phyloP scores from a whole-genome alignment of 805 yeast genomes.

The Deakozyma indianensis region DNA sequence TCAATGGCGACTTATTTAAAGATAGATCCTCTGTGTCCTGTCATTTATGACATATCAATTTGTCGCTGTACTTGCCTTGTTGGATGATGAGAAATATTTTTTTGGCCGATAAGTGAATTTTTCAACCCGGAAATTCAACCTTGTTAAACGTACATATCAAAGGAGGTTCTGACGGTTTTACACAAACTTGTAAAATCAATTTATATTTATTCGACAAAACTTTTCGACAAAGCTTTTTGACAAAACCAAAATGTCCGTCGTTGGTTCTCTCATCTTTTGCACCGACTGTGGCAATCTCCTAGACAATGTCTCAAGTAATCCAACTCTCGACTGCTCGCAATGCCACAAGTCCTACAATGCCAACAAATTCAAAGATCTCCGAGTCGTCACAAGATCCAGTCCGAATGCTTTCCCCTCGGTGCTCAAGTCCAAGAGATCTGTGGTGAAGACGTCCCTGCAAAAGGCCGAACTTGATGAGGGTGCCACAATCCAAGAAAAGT shows the following conservation, averaged over 20 bases:
- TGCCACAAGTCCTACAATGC: constrained; percentile 31
- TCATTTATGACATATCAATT: no score
- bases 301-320: constrained; percentile 43
- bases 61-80: no score
- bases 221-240: no score
- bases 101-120: no score
- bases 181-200: no score
- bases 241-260: constrained; percentile 94
- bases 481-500: constrained; percentile 91
- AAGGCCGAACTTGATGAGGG: constrained; percentile 80
- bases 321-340: constrained; percentile 38
- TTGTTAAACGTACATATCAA: no score
- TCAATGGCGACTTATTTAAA: no score
- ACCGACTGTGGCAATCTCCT: constrained; percentile 82
- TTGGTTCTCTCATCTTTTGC: constrained; percentile 91
- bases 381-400: constrained; percentile 77
- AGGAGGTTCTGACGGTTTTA: no score
- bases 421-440: constrained; percentile 66
- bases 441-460: constrained; percentile 73
- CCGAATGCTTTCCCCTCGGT: constrained; percentile 91
- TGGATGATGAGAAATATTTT: no score
- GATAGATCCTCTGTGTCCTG: no score
- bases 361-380: constrained; percentile 52
- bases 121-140: no score
- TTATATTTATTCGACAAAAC: no score